Base-by-base conservation (phyloP, 768 basidiomycete species). In the Russula emetica region DNA sequence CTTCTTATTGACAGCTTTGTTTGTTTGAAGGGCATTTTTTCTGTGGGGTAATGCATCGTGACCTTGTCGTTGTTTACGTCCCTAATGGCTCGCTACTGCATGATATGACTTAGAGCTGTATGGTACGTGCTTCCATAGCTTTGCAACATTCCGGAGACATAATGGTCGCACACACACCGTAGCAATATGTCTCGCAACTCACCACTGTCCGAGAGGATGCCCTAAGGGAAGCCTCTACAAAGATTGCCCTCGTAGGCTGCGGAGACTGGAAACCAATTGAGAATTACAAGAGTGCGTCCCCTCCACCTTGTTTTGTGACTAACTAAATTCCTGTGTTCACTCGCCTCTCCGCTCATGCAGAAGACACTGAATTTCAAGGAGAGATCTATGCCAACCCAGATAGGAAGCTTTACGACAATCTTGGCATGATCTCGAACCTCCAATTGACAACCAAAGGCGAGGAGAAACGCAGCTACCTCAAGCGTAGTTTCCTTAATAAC, bases 111-210 rank as follows among this genome's bases (percentile, higher is more conserved):
- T 55, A 65, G 64, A 62, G 20, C 42, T 65, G 64, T 18, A 38
- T 62, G 64, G 64, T 65, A 8, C 22, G 64, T 44, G 18, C 16
- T 59, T 1, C 4, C n/a, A 11, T 26, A 26, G 38, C 38, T 38
- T 24, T 20, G 14, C 4, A 5, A 14, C 6, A 6, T 1, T 24
- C 0, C 13, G 5, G 36, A 20, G 6, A 45, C 16, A 45, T 44
- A 36, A 55, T 42, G 24, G 16, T 9, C 26, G 26, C 18, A 26
- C 45, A 36, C 42, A 24, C 26, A 2, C n/a, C 5, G 8, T n/a
- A 68, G 67, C 67, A 68, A 68, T 68, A 62, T 32, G 61, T 68
- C 26, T 20, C 64, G 16, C 64, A 62, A 32, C 55, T 68, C 20
- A 28, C 67, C 18, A 58, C 60, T 10, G 64, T 68, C 5, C 53